phyloP scores from a whole-genome alignment of 495 filamentous ascomycete genomes.

The Lichina pygmaea region DNA sequence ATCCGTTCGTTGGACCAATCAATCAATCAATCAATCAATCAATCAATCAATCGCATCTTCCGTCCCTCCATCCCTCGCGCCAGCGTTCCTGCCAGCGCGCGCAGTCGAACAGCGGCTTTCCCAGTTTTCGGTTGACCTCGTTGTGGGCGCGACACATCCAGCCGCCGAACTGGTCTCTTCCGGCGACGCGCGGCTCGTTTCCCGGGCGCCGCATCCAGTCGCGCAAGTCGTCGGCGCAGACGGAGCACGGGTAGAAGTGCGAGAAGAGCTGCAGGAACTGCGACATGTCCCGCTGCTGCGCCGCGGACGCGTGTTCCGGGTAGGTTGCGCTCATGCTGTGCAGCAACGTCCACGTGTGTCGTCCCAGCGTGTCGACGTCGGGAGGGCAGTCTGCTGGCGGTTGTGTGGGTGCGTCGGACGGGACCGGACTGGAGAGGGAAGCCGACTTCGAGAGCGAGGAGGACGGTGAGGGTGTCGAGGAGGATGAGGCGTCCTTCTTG shows the following conservation, averaged over 20 bases:
- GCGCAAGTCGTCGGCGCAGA: slow-evolving; percentile 80
- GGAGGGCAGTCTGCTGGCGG: slow-evolving; percentile 24
- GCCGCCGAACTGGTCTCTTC: slow-evolving; percentile 48
- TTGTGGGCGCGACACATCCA: slow-evolving; percentile 99
- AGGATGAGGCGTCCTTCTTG: slow-evolving; percentile 22
- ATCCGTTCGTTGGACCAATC: neutral
- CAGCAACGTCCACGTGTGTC: slow-evolving; percentile 73
- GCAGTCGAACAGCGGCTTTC: slow-evolving; percentile 84
- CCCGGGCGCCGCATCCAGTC: slow-evolving; percentile 43
- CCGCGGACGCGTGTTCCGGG: slow-evolving; percentile 32
- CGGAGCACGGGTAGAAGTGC: slow-evolving; percentile 79
- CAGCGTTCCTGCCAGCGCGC: slow-evolving; percentile 78
- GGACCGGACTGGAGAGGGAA: neutral
- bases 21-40: neutral
- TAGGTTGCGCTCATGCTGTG: slow-evolving; percentile 79
- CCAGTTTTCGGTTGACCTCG: slow-evolving; percentile 81
- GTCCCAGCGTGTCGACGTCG: slow-evolving; percentile 65
- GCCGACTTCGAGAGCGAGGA: slow-evolving; percentile 8
- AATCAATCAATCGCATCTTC: slow-evolving; percentile 17
- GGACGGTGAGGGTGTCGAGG: slow-evolving; percentile 7
- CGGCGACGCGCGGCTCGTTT: slow-evolving; percentile 39
- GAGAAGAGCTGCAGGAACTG: slow-evolving; percentile 61
- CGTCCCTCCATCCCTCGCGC: slow-evolving; percentile 84
- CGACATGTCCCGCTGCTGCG: slow-evolving; percentile 44
- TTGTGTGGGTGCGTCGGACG: slow-evolving; percentile 14